A percentile compares a stretch with the other conserved stretches of the same genome.
Conservation (phyloP, 768 basidiomycete genomes). For the Leucogyrophana mollusca region DNA sequence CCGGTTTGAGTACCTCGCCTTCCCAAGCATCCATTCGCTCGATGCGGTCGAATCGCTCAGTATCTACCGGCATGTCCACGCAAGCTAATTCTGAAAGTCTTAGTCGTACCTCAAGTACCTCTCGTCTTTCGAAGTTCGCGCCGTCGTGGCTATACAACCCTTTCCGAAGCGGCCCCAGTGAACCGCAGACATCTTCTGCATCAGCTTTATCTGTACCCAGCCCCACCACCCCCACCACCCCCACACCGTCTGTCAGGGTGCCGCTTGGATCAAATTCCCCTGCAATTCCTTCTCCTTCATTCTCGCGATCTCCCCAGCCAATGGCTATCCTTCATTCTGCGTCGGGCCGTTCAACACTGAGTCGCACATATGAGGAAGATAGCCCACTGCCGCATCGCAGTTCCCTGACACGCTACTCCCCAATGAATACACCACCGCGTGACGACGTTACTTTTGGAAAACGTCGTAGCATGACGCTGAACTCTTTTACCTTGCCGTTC, state of each 20-base stretch:
- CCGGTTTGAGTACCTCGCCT: constrained; percentile 54
- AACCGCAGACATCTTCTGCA: constrained; percentile 59
- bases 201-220: constrained; percentile 45
- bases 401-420: constrained; percentile 56
- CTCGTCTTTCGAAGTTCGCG: constrained; percentile 56
- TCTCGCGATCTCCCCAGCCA: constrained; percentile 40
- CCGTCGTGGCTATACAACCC: constrained; percentile 81
- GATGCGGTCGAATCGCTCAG: constrained; percentile 52
- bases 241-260: constrained; percentile 25
- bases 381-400: constrained; percentile 41
- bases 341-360: constrained; percentile 45
- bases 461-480: constrained; percentile 50
- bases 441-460: constrained; percentile 54
- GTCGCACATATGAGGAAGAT: constrained; percentile 62
- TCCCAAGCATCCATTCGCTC: constrained; percentile 72
- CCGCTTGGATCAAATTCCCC: constrained; percentile 27
- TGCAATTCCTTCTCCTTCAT: constrained; percentile 27
- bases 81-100: constrained; percentile 12
- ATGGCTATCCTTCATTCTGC: constrained; percentile 37
- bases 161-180: constrained; percentile 62
- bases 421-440: constrained; percentile 66
- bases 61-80: constrained; percentile 36
- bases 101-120: constrained; percentile 26
- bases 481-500: constrained; percentile 37
- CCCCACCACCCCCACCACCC: constrained; percentile 17